These are phyloP conservation scores for Apiotrichum gamsii DNA, from an alignment of 1,284 basidiomycete species.

Conservation along the genomic window DNA sequence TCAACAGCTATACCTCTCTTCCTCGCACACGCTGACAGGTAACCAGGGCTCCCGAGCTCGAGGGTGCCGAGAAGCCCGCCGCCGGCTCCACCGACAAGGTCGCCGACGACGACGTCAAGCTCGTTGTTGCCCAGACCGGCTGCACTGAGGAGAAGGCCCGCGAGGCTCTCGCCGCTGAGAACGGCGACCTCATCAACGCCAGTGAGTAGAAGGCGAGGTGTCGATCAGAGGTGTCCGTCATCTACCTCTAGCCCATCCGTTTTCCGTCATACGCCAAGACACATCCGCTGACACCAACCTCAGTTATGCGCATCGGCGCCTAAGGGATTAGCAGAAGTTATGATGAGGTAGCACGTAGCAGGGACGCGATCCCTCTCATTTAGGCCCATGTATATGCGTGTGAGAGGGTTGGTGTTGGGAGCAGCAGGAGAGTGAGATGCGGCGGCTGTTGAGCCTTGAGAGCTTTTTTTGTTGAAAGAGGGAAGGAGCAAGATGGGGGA, in stretches of 20 bases:
- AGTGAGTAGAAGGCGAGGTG: constrained; percentile 57
- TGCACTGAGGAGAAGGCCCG: constrained; percentile 85
- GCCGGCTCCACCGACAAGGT: constrained; percentile 56
- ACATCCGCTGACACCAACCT: too few relatives aligned
- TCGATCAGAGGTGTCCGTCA: too few relatives aligned
- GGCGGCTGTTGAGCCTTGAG: too few relatives aligned
- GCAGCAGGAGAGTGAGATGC: too few relatives aligned
- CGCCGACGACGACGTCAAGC: constrained; percentile 89
- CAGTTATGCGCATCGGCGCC: constrained; percentile 29
- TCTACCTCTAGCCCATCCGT: neutral
- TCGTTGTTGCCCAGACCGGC: constrained; percentile 75
- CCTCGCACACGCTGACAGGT: too few relatives aligned
- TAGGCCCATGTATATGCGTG: constrained; percentile 20
- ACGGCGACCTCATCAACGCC: constrained; percentile 88
- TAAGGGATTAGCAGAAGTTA: constrained; percentile 8
- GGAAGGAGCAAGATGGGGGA: too few relatives aligned
- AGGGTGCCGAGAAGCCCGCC: constrained; percentile 48
- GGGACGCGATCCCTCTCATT: constrained; percentile 9
- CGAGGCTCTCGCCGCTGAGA: constrained; percentile 78
- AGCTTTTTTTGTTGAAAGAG: too few relatives aligned
- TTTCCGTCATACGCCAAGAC: too few relatives aligned
- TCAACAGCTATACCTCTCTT: too few relatives aligned
- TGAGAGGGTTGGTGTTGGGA: constrained; percentile 8
- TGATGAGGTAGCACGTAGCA: constrained; percentile 7
- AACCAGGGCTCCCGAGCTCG: constrained; percentile 63